phyloP scores from a whole-genome alignment of 2,329 filamentous ascomycete species.

The Tetracladium maxilliforme region DNA sequence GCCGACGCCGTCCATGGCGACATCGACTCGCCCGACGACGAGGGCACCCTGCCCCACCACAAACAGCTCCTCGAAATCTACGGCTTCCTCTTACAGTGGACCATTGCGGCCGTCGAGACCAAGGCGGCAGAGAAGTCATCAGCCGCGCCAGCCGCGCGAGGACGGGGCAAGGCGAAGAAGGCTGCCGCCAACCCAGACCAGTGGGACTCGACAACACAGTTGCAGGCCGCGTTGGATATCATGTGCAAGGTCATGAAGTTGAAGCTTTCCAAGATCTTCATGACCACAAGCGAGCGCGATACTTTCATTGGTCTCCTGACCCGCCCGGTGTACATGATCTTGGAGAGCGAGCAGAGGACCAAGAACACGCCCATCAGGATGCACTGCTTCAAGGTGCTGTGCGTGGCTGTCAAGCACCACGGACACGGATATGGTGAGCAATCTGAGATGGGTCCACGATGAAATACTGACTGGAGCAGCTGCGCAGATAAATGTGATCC shows the following conservation, averaged over 20 bases:
- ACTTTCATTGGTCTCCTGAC: conserved; percentile 90
- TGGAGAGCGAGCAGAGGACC: conserved; percentile 86
- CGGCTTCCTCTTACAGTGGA: conserved; percentile 89
- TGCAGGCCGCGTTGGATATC: conserved; percentile 76
- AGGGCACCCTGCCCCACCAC: conserved; percentile 73
- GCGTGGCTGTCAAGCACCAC: conserved; percentile 93
- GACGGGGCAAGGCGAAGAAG: conserved; percentile 59
- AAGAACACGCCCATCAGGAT: conserved; percentile 84
- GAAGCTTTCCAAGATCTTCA: conserved; percentile 82
- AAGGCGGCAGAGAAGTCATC: conserved; percentile 85
- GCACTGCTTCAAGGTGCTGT: conserved; percentile 94
- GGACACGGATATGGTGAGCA: conserved; percentile 80
- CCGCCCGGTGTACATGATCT: conserved; percentile 78
- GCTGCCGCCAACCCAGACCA: conserved; percentile 58
- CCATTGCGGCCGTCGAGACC: conserved; percentile 82
- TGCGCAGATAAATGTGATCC: conserved; percentile 93
- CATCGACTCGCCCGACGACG: conserved; percentile 80
- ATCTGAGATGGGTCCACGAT: conserved; percentile 1
- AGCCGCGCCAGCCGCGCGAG: conserved; percentile 52
- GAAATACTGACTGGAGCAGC: conserved; percentile 34
- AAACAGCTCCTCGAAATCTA: conserved; percentile 89
- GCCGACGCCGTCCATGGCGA: conserved; percentile 76
- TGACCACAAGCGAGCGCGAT: conserved; percentile 92
- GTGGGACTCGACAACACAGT: conserved; percentile 82
- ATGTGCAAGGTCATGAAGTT: conserved; percentile 95